Conservation (phyloP, 805 yeast genomes). For the Schwanniomyces sp. region DNA sequence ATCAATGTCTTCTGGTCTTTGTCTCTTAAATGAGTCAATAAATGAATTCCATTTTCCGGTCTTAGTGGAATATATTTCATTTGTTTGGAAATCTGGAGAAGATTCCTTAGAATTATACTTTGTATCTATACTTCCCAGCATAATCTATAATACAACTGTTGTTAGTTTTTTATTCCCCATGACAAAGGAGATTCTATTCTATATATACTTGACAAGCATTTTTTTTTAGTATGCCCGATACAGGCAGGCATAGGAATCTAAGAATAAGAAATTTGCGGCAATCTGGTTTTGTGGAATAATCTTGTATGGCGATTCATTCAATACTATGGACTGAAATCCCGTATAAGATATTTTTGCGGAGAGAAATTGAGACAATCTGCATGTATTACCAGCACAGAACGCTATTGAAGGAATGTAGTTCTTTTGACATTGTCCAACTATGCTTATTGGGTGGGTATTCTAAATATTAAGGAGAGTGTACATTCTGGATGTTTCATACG, state of each 20-base stretch:
- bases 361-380: neutral
- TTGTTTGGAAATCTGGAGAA: neutral
- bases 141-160: neutral
- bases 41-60: slow-evolving; percentile 21
- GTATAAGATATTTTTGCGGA: neutral
- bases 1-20: slow-evolving; percentile 13
- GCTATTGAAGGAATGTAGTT: neutral
- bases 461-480: neutral
- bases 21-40: slow-evolving; percentile 28
- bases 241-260: neutral
- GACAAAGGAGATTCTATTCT: neutral
- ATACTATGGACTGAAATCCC: neutral
- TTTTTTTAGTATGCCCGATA: neutral
- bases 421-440: neutral
- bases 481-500: neutral
- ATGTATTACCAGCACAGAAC: neutral
- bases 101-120: neutral
- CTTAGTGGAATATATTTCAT: neutral
- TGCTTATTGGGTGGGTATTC: neutral
- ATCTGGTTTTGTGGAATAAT: neutral
- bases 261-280: neutral
- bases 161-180: neutral
- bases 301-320: neutral
- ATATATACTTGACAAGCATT: neutral
- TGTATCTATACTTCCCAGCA: neutral